Conservation (phyloP, 2,329 filamentous ascomycete species). For the Aspergillus transmontanensis region DNA sequence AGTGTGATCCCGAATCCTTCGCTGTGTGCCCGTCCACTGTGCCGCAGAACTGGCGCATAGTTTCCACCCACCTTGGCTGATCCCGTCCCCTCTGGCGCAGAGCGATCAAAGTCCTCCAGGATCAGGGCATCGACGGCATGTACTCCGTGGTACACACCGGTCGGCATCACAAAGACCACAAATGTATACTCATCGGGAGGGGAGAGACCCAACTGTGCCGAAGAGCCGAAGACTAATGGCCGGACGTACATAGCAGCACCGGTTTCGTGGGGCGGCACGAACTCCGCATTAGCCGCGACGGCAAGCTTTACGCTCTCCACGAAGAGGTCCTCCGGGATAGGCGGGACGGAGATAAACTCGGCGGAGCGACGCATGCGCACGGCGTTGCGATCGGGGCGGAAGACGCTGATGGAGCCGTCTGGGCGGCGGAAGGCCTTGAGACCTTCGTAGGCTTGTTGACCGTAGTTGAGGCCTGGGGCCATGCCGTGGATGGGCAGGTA, state of each 20-base stretch:
- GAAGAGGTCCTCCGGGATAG: slow-evolving; percentile 76
- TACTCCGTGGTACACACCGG: slow-evolving; percentile 89
- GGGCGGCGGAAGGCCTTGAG: slow-evolving; percentile 86
- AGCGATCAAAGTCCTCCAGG: slow-evolving; percentile 89
- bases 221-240: slow-evolving; percentile 83
- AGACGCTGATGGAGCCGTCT: slow-evolving; percentile 74
- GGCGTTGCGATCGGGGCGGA: slow-evolving; percentile 85
- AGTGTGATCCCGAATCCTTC: slow-evolving; percentile 92
- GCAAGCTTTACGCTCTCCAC: slow-evolving; percentile 75
- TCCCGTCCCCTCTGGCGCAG: slow-evolving; percentile 88
- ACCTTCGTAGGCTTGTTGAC: slow-evolving; percentile 97
- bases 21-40: slow-evolving; percentile 77
- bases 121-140: slow-evolving; percentile 86
- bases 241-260: slow-evolving; percentile 92
- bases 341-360: slow-evolving; percentile 79
- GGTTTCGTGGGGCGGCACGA: slow-evolving; percentile 84
- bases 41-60: slow-evolving; percentile 87
- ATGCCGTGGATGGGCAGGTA: slow-evolving; percentile 91
- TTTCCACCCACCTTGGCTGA: slow-evolving; percentile 95
- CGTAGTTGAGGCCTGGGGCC: slow-evolving; percentile 94
- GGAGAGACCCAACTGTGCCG: slow-evolving; percentile 80
- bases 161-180: slow-evolving; percentile 85
- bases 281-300: slow-evolving; percentile 85
- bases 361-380: slow-evolving; percentile 82
- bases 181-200: slow-evolving; percentile 93